Evolutionary conservation across 805 yeast species (phyloP), one percentile per base, ranked within the genome.

Genomic region (Torulaspora quercuum): DNA sequence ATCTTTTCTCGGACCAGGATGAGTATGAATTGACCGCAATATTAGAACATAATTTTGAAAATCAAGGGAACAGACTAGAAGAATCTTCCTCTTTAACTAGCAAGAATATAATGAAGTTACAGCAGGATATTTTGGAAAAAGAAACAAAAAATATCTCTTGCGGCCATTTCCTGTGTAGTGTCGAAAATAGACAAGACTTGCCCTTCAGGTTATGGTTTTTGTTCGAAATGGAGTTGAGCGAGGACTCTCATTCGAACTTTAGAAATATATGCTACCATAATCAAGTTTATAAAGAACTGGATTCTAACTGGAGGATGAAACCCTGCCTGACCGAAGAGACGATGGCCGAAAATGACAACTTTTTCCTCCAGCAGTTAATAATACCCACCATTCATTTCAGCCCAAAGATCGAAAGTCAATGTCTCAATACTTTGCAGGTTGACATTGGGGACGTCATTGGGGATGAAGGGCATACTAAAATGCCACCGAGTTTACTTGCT

Each of bases 201-300:
- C 23, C 38, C 25, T 39, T 46, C 6, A 45, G 57, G 17, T 25
- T 42, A n/a, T 56, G 60, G 58, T 50, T 59, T 15, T 42, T 61
- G 11, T 59, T 60, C 31, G 66, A 61, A 11, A 33, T 61, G 25
- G 66, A 61, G 34, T 48, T 59, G 55, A 41, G 50, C 10, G 42
- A 29, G 6, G 48, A 45, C 31, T 48, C 42, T 9, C 24, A 21
- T 8, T 45, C 46, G 10, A 60, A 58, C 37, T 42, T 59, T 8
- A 49, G 66, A 33, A 52, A 52, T 31, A 32, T 29, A 3, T 57
- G 63, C 25, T 61, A 59, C 34, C 41, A 47, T 18, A 28, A 46
- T 4, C 36, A 46, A 11, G 50, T 59, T 8, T 61, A 61, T 35
- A 35, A 41, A n/a, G 29, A 27, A 13, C 20, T 57, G 5, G 49